These are phyloP conservation scores for Hamigera avellanea DNA, from an alignment of 495 filamentous ascomycete species.

Conservation along the genomic window DNA sequence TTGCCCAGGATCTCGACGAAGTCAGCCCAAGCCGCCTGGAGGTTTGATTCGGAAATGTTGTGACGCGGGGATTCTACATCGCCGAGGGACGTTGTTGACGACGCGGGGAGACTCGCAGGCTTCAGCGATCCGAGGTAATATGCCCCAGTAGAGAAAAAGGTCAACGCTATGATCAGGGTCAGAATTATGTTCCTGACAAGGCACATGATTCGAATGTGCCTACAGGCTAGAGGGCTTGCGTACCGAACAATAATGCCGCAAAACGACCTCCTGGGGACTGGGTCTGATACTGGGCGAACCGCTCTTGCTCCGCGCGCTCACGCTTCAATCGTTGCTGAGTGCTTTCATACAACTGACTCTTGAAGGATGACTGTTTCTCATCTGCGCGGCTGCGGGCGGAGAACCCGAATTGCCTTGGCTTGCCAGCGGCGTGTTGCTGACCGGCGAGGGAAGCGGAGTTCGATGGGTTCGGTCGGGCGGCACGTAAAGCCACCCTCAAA, in stretches of 20 bases:
- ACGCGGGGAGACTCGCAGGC: conserved; percentile 43
- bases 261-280: conserved; percentile 42
- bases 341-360: conserved; percentile 79
- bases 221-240: conserved; percentile 5
- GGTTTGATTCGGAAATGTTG: conserved; percentile 58
- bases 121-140: conserved; percentile 62
- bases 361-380: conserved; percentile 47
- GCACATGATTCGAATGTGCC: too few relatives aligned
- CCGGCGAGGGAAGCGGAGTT: too few relatives aligned
- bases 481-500: conserved; percentile 14
- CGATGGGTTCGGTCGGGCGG: conserved; percentile 6
- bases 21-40: conserved; percentile 91
- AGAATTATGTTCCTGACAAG: conserved; percentile 1
- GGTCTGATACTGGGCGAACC: conserved; percentile 46
- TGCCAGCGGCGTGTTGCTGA: conserved; percentile 4
- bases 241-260: conserved; percentile 55
- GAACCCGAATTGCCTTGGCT: conserved; percentile 12
- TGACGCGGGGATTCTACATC: conserved; percentile 51
- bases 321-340: conserved; percentile 62
- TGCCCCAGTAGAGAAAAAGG: conserved; percentile 47
- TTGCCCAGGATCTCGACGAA: conserved; percentile 74
- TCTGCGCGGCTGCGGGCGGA: conserved; percentile 13
- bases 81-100: conserved; percentile 63
- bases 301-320: conserved; percentile 59
- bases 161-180: conserved; percentile 29